These are phyloP conservation scores for Staphylotrichum longicolle DNA, from an alignment of 495 filamentous ascomycete species.

Conservation along the genomic window DNA sequence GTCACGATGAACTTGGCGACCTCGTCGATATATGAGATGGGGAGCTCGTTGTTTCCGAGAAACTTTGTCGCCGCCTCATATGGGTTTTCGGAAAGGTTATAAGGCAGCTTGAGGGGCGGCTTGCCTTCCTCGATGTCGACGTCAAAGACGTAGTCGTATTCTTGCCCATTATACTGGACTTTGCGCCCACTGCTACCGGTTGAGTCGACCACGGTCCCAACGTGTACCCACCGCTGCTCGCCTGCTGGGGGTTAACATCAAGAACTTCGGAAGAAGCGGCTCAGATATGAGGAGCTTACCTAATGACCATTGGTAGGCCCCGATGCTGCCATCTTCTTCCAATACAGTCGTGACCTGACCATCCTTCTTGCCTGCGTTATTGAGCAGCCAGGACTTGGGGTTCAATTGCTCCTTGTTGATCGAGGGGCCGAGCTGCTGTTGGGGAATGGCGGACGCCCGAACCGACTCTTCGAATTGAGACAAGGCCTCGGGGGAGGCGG, in stretches of 20 bases:
- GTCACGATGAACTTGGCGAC: constrained; percentile 90
- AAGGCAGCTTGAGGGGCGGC: constrained; percentile 89
- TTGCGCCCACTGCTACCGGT: constrained; percentile 74
- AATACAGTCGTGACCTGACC: constrained; percentile 90
- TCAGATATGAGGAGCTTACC: constrained; percentile 26
- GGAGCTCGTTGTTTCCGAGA: constrained; percentile 84
- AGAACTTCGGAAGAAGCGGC: no score
- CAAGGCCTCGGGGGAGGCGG: constrained; percentile 56
- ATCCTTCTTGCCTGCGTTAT: constrained; percentile 82
- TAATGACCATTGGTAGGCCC: constrained; percentile 76
- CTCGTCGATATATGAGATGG: constrained; percentile 86
- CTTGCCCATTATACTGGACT: constrained; percentile 73
- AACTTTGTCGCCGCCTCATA: constrained; percentile 92
- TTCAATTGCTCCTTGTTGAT: constrained; percentile 89
- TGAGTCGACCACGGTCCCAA: constrained; percentile 91
- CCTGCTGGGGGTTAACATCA: constrained; percentile 28
- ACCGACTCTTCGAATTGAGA: constrained; percentile 77
- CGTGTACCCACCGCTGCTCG: constrained; percentile 68
- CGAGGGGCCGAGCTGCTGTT: constrained; percentile 65
- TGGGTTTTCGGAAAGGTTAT: constrained; percentile 87
- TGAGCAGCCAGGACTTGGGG: constrained; percentile 76
- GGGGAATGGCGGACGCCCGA: constrained; percentile 77
- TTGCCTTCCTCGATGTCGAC: constrained; percentile 97
- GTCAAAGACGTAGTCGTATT: constrained; percentile 98
- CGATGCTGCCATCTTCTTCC: constrained; percentile 73